Evolutionary conservation across 176 grass and related monocot species (phyloP), one percentile per base, ranked within the genome.

Genomic region (Triticum turgidum): DNA sequence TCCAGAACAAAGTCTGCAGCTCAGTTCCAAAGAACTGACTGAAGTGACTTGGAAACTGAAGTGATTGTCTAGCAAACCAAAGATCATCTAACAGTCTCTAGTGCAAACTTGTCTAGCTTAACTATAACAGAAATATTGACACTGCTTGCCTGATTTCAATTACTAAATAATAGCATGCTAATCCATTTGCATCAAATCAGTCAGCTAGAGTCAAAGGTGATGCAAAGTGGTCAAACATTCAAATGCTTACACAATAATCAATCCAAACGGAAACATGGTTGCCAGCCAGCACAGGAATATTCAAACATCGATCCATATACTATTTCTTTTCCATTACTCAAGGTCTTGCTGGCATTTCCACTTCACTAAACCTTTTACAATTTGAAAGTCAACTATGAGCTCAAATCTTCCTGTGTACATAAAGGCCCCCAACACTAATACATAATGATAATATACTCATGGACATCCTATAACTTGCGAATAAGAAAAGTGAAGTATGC

Each of bases 331-430:
- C 58, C 35, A 84, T 24, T 63, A 35, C 38, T 76, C 59, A 24
- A 76, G 59, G 20, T 84, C 39, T 7, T 47, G 25, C 32, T 75
- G 6, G 37, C 25, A 64, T 47, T 84, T 47, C 61, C 56, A 32
- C 82, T 74, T 63, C 24, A 84, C 9, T 73, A 62, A 61, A 83
- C 69, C 9, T 21, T 84, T 63, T 64, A 42, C 6, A 44, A 41
- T 47, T 64, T 21, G 7, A 17, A 66, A 77, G 39, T 66, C 29
- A 21, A 66, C 29, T 22, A 47, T 66, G 29, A 11, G 61, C 61
- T 30, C 24, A 30, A 32, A 32, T 81, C 2, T 78, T 64, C 64
- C 47, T 76, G 73, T 42, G 61, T 2, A 29, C 42, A 18, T 79
- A 13, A 54, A 33, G 25, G 47, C 8, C 9, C 15, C 41, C 25